Evolutionary conservation across 1,139 yeast species (phyloP).

Genomic region (Pichia sp.): DNA sequence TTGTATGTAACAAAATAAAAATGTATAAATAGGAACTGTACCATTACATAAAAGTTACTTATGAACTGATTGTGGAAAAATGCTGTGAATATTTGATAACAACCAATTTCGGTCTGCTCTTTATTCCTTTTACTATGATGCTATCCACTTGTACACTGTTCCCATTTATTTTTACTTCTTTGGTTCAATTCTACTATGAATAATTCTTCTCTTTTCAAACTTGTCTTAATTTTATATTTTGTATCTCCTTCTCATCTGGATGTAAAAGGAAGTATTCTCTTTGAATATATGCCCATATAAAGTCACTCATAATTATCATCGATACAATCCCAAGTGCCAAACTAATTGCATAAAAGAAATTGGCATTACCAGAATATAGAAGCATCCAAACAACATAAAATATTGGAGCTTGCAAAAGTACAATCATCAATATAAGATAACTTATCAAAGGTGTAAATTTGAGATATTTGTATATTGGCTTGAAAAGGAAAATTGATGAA

Average conservation of each 20-base stretch:
- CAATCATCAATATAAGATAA: conserved; percentile 21
- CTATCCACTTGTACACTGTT: no score
- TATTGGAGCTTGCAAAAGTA: conserved; percentile 64
- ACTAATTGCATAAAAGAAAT: conserved; percentile 91
- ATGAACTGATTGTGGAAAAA: no score
- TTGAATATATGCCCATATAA: conserved; percentile 74
- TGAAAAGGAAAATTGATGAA: conserved; percentile 25
- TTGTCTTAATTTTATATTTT: background rate
- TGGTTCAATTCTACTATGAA: no score
- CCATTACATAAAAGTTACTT: no score
- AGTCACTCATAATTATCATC: conserved; percentile 62
- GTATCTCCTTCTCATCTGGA: background rate
- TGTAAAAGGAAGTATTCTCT: conserved; percentile 52
- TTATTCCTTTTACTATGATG: no score
- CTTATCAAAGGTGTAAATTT: conserved; percentile 25
- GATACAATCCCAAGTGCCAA: conserved; percentile 72
- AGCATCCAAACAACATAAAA: conserved; percentile 94
- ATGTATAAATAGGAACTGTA: no score
- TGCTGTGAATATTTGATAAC: no score
- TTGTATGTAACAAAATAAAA: no score
- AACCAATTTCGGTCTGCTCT: no score
- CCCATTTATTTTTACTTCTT: no score
- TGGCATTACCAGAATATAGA: conserved; percentile 84
- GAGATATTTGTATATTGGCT: conserved; percentile 20
- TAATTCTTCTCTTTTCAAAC: background rate